A percentile compares a stretch with the other conserved stretches of the same genome.
phyloP scores from a whole-genome alignment of 108 stramenopile species.

The Licmophora abbreviata region DNA sequence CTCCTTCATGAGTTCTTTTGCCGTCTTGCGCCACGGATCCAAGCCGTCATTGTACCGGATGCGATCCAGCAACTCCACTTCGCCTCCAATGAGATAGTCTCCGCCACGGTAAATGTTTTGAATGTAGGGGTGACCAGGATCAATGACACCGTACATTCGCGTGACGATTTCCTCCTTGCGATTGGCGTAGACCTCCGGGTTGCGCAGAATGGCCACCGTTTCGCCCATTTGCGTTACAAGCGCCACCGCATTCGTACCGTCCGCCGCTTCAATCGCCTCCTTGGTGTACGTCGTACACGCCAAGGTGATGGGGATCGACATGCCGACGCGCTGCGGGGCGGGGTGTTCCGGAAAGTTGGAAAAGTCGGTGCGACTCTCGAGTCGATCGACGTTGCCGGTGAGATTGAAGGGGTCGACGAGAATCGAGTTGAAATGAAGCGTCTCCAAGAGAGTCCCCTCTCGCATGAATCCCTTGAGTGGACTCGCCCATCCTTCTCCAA shows the following conservation, averaged over 20 bases:
- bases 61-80: slow-evolving; percentile 90
- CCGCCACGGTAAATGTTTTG: slow-evolving; percentile 90
- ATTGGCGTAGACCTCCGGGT: slow-evolving; percentile 93
- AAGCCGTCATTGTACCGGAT: slow-evolving; percentile 98
- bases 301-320: slow-evolving; percentile 94
- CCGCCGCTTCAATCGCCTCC: slow-evolving; percentile 58
- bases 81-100: slow-evolving; percentile 92
- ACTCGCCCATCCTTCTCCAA: slow-evolving; percentile 98
- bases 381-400: slow-evolving; percentile 72
- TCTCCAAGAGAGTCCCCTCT: slow-evolving; percentile 93
- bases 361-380: slow-evolving; percentile 79
- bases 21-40: slow-evolving; percentile 95
- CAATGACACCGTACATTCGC: slow-evolving; percentile 95
- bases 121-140: slow-evolving; percentile 95
- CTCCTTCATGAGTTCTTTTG: slow-evolving; percentile 82
- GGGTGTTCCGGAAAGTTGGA: slow-evolving; percentile 48
- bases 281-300: slow-evolving; percentile 87
- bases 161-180: slow-evolving; percentile 97
- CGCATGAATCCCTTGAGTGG: slow-evolving; percentile 98
- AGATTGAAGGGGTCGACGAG: slow-evolving; percentile 94
- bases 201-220: slow-evolving; percentile 85
- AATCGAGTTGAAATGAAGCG: slow-evolving; percentile 94
- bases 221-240: slow-evolving; percentile 92
- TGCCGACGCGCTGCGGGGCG: slow-evolving; percentile 79
- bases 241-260: slow-evolving; percentile 71